Conservation (phyloP, 306 rosid genomes). For the Medicago arabica region DNA sequence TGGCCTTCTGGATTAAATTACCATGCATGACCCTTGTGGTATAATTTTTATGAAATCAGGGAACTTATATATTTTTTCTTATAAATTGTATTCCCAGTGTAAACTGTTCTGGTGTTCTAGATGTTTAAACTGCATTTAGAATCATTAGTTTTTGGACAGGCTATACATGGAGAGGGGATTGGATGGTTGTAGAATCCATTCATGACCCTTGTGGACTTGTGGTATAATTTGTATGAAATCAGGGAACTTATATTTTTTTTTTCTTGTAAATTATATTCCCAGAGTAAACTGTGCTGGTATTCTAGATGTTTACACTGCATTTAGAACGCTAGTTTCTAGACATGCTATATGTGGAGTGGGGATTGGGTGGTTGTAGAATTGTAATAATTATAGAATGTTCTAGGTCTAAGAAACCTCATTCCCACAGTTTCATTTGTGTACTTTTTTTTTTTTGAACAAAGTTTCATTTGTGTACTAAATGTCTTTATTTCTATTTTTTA, state of each 20-base stretch:
- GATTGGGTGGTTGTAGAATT: constrained; percentile 9
- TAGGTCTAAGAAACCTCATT: too few relatives aligned
- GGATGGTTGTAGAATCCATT: constrained; percentile 4
- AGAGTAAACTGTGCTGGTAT: not conserved
- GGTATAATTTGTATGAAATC: constrained; percentile 9
- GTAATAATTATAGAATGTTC: constrained; percentile 1
- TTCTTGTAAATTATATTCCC: not conserved
- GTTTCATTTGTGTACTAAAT: too few relatives aligned
- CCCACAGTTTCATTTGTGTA: too few relatives aligned
- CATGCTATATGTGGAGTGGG: constrained; percentile 6
- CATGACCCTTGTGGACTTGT: constrained; percentile 7
- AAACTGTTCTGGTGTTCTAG: not conserved
- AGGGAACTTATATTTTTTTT: not conserved
- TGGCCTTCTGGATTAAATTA: constrained; percentile 1
- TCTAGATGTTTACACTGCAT: constrained; percentile 2
- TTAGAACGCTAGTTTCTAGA: constrained; percentile 28
- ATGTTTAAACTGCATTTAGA: constrained; percentile 6
- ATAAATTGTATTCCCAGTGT: not conserved
- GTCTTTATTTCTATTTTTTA: too few relatives aligned
- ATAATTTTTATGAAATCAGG: not conserved
- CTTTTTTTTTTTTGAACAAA: too few relatives aligned
- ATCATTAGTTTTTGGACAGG: constrained; percentile 32
- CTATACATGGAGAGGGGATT: constrained; percentile 6
- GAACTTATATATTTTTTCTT: not conserved
- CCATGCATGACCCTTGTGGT: constrained; percentile 15